phyloP scores from a whole-genome alignment of 2,329 filamentous ascomycete species.

The Monilinia vaccinii-corymbosi region DNA sequence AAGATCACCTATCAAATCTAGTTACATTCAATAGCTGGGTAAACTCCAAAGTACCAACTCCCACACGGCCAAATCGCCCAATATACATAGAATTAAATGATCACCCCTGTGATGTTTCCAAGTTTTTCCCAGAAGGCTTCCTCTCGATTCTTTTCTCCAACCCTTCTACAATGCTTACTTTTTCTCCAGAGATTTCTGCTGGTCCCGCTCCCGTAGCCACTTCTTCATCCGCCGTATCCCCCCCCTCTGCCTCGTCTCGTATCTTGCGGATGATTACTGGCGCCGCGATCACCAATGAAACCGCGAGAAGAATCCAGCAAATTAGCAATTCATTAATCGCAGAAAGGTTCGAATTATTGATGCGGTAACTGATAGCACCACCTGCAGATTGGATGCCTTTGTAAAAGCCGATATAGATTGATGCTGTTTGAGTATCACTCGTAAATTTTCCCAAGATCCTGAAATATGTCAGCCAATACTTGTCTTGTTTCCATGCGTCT shows the following conservation, averaged over 20 bases:
- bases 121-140: background rate
- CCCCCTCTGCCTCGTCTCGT: background rate
- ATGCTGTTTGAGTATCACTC: constrained; percentile 80
- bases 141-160: background rate
- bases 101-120: background rate
- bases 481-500: background rate
- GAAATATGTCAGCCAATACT: background rate
- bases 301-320: constrained; percentile 66
- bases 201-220: background rate
- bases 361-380: constrained; percentile 60
- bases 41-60: background rate
- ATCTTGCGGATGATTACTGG: constrained; percentile 74
- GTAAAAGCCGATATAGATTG: constrained; percentile 83
- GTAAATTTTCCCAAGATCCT: constrained; percentile 84
- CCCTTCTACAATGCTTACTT: background rate
- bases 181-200: background rate
- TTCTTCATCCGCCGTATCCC: background rate
- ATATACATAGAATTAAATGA: background rate
- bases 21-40: background rate
- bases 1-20: background rate
- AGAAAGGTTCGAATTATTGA: constrained; percentile 51
- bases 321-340: constrained; percentile 64
- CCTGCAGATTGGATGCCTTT: constrained; percentile 83
- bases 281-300: constrained; percentile 61
- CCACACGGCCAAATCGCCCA: background rate